A percentile compares a stretch with the other conserved stretches of the same genome.
Conservation (phyloP, 1,139 yeast species). For the Geotrichum carabidarum region DNA sequence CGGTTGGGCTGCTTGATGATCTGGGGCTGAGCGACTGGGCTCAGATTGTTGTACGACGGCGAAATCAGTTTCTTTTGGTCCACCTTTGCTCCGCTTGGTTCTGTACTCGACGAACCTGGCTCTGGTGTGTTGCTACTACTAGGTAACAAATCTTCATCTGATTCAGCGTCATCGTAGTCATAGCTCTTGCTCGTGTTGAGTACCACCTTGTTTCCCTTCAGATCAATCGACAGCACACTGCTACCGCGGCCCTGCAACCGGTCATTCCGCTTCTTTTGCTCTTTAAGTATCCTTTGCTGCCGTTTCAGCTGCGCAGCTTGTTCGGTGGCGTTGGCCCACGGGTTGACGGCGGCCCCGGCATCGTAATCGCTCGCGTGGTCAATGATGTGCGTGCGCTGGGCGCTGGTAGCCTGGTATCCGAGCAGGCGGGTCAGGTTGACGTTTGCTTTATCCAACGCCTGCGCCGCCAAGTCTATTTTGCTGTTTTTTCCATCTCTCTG, state of each 20-base stretch:
- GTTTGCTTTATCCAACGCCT: slow-evolving; percentile 54
- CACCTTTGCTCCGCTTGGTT: slow-evolving; percentile 1
- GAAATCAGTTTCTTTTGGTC: slow-evolving; percentile 36
- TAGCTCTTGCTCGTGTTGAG: slow-evolving; percentile 35
- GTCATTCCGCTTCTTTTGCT: slow-evolving; percentile 47
- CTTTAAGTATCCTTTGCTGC: slow-evolving; percentile 68
- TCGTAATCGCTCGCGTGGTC: slow-evolving; percentile 93
- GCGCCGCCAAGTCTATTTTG: slow-evolving; percentile 38
- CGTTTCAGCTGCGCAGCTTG: slow-evolving; percentile 75
- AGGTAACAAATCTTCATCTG: slow-evolving; percentile 23
- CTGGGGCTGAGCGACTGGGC: background rate
- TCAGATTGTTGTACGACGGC: slow-evolving; percentile 22
- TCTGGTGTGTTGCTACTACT: background rate
- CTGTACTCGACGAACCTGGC: slow-evolving; percentile 22
- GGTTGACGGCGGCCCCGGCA: slow-evolving; percentile 45
- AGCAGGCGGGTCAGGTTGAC: slow-evolving; percentile 65
- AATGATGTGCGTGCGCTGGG: slow-evolving; percentile 83
- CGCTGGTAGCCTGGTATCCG: slow-evolving; percentile 78
- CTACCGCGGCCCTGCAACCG: slow-evolving; percentile 58
- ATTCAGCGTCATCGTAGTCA: slow-evolving; percentile 16
- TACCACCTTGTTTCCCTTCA: slow-evolving; percentile 72
- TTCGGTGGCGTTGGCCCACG: slow-evolving; percentile 88
- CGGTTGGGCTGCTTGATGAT: slow-evolving; percentile 5
- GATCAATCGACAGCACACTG: slow-evolving; percentile 68
- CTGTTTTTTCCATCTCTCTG: slow-evolving; percentile 22